Evolutionary conservation across 2,329 filamentous ascomycete genomes (phyloP), one percentile per base, ranked within the genome.

Genomic region (Penicillium sp.): DNA sequence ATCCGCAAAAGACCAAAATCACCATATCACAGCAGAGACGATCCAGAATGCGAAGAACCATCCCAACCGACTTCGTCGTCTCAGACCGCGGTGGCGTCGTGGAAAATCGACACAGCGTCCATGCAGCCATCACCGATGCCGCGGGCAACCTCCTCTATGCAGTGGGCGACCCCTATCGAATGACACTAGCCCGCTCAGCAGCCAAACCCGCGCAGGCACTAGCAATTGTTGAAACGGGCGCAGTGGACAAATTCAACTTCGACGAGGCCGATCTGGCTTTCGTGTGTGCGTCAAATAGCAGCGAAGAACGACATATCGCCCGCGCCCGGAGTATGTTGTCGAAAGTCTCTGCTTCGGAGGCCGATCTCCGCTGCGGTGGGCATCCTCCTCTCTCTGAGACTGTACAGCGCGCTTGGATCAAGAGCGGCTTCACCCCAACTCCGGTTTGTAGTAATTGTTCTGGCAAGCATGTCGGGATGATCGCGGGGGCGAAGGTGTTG

Each of bases 401-500:
- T 0, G 69, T 79, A 5, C 75, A 78, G 53, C 63, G 64, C 0
- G 56, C 45, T 0, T 81, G 78, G 78, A 73, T 76, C 46, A 74
- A 67, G 51, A 50, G 50, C 0, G 77, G 69, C 2, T 76, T 73
- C 43, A 63, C 55, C 0, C 78, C 78, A 0, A 75, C 72, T 0
- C 66, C 66, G 0, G 63, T 79, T 0, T 73, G 69, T 47, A 81
- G 76, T 50, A 80, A 80, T 55, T 81, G 78, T 57, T 80, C 78
- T 0, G 79, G 78, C 1, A 81, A 81, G 39, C 78, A 81, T 59
- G 74, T 69, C 3, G 78, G 75, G 1, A 81, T 81, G 77, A 61
- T 81, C 22, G 78, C 74, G 1, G 79, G 73, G 1, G 69, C 78
- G 0, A 69, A 66, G 29, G 71, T 73, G 0, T 49, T 81, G 0